Conservation (phyloP, 1,284 basidiomycete species). For the Ustilago nuda region DNA sequence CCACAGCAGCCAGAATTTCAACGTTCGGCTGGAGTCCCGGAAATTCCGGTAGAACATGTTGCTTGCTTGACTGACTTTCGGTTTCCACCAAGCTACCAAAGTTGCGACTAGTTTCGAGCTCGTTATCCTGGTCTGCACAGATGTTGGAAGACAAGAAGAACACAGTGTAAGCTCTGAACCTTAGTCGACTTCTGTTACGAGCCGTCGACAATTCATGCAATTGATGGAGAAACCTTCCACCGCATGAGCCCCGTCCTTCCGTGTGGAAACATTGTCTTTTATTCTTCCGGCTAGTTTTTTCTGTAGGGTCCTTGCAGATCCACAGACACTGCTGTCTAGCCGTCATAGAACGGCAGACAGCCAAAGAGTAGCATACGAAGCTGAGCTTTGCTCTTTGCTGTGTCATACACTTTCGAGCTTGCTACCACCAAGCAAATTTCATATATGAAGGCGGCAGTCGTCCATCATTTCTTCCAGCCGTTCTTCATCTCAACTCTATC, state of each 20-base stretch:
- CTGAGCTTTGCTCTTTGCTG: background rate
- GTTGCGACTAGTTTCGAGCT: background rate
- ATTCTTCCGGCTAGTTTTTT: background rate
- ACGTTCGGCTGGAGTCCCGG: conserved; percentile 2
- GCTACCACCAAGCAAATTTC: background rate
- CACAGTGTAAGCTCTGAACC: background rate
- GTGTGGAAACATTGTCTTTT: background rate
- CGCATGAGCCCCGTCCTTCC: background rate
- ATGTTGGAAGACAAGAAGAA: background rate
- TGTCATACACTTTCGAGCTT: background rate
- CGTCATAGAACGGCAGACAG: background rate
- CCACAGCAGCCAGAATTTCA: conserved; percentile 3
- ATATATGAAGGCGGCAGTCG: background rate
- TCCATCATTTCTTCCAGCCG: background rate
- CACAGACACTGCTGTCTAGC: background rate
- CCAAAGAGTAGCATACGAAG: background rate
- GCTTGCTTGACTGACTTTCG: background rate
- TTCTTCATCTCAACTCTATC: background rate
- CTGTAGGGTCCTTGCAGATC: background rate
- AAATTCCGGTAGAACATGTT: background rate
- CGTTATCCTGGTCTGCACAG: background rate
- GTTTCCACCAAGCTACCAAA: background rate
- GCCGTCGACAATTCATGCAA: background rate
- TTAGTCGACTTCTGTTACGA: background rate
- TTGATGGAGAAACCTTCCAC: background rate